Conservation (phyloP, 2,329 filamentous ascomycete genomes). For the Aspergillus fructus region DNA sequence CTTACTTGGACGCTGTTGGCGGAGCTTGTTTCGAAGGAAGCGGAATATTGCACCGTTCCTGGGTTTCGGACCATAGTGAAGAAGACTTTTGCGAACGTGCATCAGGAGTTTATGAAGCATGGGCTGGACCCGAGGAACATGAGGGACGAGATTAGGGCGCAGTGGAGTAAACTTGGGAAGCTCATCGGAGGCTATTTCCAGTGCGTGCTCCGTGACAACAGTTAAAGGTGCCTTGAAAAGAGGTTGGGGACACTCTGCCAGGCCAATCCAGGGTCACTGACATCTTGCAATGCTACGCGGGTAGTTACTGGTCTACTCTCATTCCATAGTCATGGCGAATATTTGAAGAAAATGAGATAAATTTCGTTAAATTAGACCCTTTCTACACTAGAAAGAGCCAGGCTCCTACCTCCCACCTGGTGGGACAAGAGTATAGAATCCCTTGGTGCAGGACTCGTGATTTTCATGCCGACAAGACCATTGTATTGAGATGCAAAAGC, state of each 20-base stretch:
- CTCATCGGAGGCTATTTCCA: constrained; percentile 19
- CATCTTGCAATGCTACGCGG: neutral
- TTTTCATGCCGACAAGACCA: constrained; percentile 39
- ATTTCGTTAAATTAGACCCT: constrained; percentile 26
- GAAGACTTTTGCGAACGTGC: constrained; percentile 26
- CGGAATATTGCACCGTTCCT: constrained; percentile 29
- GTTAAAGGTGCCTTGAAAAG: neutral
- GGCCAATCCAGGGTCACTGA: neutral
- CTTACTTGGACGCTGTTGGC: constrained; percentile 36
- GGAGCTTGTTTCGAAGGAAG: constrained; percentile 25
- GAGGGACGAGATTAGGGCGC: constrained; percentile 29
- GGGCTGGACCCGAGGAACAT: constrained; percentile 27
- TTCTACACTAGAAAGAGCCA: constrained; percentile 18
- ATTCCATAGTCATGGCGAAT: neutral
- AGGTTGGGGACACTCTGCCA: neutral
- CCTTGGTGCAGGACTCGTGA: constrained; percentile 8
- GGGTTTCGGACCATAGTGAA: constrained; percentile 29
- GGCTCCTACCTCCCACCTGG: constrained; percentile 7
- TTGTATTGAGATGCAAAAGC: constrained; percentile 43
- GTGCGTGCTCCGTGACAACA: neutral
- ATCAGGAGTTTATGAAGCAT: constrained; percentile 27
- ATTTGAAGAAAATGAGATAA: constrained; percentile 11
- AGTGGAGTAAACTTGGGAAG: constrained; percentile 52
- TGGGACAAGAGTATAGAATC: constrained; percentile 11
- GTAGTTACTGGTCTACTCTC: neutral